Evolutionary conservation across 139 green algal species (phyloP).

Genomic region (Pleodorina starrii): DNA sequence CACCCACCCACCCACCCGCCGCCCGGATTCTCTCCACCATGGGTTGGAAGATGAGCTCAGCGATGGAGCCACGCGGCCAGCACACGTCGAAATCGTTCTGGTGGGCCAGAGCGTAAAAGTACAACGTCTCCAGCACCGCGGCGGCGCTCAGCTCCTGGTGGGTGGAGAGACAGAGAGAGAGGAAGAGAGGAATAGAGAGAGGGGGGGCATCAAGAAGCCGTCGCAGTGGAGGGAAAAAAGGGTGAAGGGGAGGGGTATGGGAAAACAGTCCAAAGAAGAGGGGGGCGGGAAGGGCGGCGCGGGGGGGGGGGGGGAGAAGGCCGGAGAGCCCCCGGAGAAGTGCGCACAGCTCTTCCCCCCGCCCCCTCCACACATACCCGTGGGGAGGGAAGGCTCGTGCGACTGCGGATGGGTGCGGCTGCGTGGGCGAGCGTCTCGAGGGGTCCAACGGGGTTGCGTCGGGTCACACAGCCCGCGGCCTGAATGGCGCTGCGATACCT

Average conservation of each 20-base stretch:
- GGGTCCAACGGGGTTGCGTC: no score
- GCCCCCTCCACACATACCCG: no score
- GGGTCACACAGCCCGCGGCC: no score
- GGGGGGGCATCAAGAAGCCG: background rate
- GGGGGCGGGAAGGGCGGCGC: background rate
- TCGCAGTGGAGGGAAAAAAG: no score
- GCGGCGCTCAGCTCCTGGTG: slow-evolving; percentile 68
- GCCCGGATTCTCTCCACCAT: slow-evolving; percentile 75
- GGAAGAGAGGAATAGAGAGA: background rate
- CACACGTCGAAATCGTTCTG: slow-evolving; percentile 71
- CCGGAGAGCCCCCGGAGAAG: no score
- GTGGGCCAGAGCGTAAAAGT: slow-evolving; percentile 85
- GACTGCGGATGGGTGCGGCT: no score
- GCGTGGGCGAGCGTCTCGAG: no score
- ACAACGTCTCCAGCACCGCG: slow-evolving; percentile 84
- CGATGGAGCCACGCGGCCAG: slow-evolving; percentile 72
- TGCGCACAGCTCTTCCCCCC: no score
- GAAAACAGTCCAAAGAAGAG: background rate
- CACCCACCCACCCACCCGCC: slow-evolving; percentile 46
- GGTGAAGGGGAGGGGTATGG: background rate
- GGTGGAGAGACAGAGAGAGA: background rate
- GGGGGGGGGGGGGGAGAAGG: background rate
- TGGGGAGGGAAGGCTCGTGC: no score
- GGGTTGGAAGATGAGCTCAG: slow-evolving; percentile 85
- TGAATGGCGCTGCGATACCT: no score